These are phyloP conservation scores for Clarireedia monteithiana DNA, from an alignment of 2,329 filamentous ascomycete species.

Conservation along the genomic window DNA sequence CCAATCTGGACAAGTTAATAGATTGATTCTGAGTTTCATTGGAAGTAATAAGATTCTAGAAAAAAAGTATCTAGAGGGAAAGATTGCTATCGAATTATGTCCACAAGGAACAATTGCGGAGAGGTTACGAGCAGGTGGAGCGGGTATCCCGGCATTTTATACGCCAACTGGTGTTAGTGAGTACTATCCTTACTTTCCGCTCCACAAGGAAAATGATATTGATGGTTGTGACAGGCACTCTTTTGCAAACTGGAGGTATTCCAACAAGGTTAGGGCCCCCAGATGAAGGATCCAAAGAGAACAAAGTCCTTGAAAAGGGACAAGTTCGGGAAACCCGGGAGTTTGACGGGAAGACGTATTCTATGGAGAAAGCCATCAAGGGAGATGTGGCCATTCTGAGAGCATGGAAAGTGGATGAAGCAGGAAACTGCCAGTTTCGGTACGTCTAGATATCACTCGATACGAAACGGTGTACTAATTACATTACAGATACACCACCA, in stretches of 20 bases:
- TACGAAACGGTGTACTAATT: constrained; percentile 22
- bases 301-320: constrained; percentile 50
- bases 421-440: constrained; percentile 55
- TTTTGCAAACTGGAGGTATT: constrained; percentile 61
- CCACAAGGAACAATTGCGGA: constrained; percentile 68
- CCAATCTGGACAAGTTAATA: constrained; percentile 59
- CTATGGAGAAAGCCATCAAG: constrained; percentile 69
- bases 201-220: background rate
- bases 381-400: constrained; percentile 72
- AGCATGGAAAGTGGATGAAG: constrained; percentile 67
- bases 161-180: constrained; percentile 62
- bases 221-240: constrained; percentile 39
- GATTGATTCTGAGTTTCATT: constrained; percentile 67
- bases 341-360: constrained; percentile 63
- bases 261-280: constrained; percentile 52
- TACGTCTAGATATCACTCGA: background rate
- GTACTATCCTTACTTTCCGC: constrained; percentile 20
- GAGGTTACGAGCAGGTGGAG: constrained; percentile 61
- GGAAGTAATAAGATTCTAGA: constrained; percentile 71
- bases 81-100: constrained; percentile 66
- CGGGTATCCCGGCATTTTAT: constrained; percentile 72
- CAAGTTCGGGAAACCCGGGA: constrained; percentile 60
- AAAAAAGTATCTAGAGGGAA: constrained; percentile 63
- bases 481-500: constrained; percentile 50
- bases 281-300: constrained; percentile 29